Conservation (phyloP, 345 rosid genomes). For the Draba incana region DNA sequence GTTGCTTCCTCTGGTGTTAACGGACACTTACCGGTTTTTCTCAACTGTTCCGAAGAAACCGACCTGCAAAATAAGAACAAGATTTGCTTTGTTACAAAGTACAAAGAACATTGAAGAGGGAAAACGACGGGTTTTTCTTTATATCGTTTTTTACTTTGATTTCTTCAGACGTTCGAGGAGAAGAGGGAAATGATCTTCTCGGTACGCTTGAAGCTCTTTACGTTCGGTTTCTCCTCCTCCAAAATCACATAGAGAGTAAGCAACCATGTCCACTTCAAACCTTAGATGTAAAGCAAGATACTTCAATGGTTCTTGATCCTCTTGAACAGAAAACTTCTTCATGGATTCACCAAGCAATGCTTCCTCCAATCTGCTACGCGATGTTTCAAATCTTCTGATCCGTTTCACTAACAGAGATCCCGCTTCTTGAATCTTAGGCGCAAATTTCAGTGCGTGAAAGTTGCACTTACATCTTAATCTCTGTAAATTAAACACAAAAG, state of each 20-base stretch:
- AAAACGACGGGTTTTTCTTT: background rate
- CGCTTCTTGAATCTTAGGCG: conserved; percentile 67
- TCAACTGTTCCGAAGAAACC: conserved; percentile 58
- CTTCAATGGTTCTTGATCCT: conserved; percentile 43
- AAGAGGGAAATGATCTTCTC: conserved; percentile 84
- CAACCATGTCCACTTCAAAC: conserved; percentile 96
- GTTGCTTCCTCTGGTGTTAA: conserved; percentile 96
- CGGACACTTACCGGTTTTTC: conserved; percentile 87
- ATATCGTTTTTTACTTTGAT: conserved; percentile 47
- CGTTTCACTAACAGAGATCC: conserved; percentile 71
- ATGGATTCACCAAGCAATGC: conserved; percentile 66
- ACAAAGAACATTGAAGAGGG: background rate
- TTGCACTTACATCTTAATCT: conserved; percentile 90
- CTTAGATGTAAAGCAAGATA: conserved; percentile 90
- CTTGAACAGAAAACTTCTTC: conserved; percentile 36
- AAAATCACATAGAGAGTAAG: conserved; percentile 85
- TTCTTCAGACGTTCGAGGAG: conserved; percentile 65
- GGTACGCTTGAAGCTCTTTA: conserved; percentile 76
- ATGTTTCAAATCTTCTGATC: conserved; percentile 58
- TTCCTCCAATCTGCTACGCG: conserved; percentile 54
- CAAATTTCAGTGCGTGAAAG: conserved; percentile 83
- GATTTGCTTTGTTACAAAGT: background rate
- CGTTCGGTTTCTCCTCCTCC: conserved; percentile 79
- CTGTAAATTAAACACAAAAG: conserved; percentile 44
- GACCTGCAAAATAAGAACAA: conserved; percentile 42